A percentile compares a stretch with the other conserved stretches of the same genome.
These are phyloP conservation scores for Polyrhizophydium stewartii DNA, from an alignment of 371 early-diverging fungal species.

Conservation along the genomic window DNA sequence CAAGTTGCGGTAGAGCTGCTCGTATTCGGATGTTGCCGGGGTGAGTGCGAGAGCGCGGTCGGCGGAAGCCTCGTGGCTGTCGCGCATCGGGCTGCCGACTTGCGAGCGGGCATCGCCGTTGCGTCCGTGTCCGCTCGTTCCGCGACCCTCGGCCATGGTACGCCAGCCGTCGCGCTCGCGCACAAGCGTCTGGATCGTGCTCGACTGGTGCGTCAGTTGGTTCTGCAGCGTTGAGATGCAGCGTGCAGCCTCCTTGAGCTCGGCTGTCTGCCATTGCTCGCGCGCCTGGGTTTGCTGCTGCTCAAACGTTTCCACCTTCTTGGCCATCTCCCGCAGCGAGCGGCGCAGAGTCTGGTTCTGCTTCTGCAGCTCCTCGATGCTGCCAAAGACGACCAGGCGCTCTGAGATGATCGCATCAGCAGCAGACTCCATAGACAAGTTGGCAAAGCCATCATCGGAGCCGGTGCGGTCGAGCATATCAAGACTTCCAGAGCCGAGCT, in stretches of 20 bases:
- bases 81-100: background rate
- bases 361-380: constrained; percentile 12
- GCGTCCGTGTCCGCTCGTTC: background rate
- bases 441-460: background rate
- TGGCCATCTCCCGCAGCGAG: constrained; percentile 22
- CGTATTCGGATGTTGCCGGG: constrained; percentile 10
- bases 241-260: constrained; percentile 15
- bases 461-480: background rate
- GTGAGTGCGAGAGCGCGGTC: background rate
- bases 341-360: constrained; percentile 29
- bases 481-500: background rate
- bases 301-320: constrained; percentile 17
- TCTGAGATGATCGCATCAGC: constrained; percentile 25
- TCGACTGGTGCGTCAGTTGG: constrained; percentile 16
- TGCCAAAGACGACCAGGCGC: constrained; percentile 31
- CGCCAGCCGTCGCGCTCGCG: constrained; percentile 35
- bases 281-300: background rate
- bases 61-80: background rate
- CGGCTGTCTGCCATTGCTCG: constrained; percentile 1
- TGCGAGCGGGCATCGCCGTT: background rate
- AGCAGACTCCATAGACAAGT: background rate
- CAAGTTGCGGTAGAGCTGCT: constrained; percentile 21
- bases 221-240: constrained; percentile 22
- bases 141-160: constrained; percentile 21
- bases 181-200: constrained; percentile 15